Percentiles rank a stretch among this genome's conserved stretches.
phyloP scores from a whole-genome alignment of 345 rosid species.

The Lumnitzera racemosa region DNA sequence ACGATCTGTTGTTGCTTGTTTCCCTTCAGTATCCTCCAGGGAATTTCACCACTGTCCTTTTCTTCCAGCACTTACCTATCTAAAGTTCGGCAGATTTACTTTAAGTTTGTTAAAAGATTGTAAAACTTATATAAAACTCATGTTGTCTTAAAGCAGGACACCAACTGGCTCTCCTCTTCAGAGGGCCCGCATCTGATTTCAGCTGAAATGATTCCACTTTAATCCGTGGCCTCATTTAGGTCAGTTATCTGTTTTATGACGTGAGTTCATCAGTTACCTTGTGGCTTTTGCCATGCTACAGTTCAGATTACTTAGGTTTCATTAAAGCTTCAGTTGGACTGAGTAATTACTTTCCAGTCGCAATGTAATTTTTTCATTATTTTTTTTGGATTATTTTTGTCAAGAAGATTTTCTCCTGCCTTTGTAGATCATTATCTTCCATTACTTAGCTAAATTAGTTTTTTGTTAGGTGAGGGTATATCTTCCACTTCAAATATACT shows the following conservation, averaged over 20 bases:
- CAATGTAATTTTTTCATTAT: no score
- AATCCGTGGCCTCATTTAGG: slow-evolving; percentile 99
- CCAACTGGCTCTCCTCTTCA: slow-evolving; percentile 91
- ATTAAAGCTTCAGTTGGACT: neutral
- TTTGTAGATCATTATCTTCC: no score
- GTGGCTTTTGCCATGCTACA: slow-evolving; percentile 55
- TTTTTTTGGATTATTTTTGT: no score
- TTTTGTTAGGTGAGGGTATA: no score
- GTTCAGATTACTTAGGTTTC: slow-evolving; percentile 6
- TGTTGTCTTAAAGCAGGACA: slow-evolving; percentile 99
- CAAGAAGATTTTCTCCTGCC: no score
- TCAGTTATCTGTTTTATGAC: slow-evolving; percentile 88
- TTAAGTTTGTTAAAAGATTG: slow-evolving; percentile 50
- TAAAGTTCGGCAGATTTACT: slow-evolving; percentile 46
- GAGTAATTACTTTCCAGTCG: neutral
- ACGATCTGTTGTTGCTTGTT: neutral
- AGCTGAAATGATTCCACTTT: slow-evolving; percentile 97
- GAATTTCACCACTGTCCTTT: slow-evolving; percentile 39
- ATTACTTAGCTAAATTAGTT: no score
- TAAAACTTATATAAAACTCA: slow-evolving; percentile 85
- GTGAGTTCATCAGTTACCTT: slow-evolving; percentile 38
- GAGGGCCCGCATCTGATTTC: slow-evolving; percentile 95
- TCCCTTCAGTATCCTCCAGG: slow-evolving; percentile 25
- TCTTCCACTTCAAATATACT: no score
- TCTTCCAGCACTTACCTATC: slow-evolving; percentile 61